These are phyloP conservation scores for Macadamia integrifolia DNA, from an alignment of 164 flowering plant genomes.

Conservation along the genomic window DNA sequence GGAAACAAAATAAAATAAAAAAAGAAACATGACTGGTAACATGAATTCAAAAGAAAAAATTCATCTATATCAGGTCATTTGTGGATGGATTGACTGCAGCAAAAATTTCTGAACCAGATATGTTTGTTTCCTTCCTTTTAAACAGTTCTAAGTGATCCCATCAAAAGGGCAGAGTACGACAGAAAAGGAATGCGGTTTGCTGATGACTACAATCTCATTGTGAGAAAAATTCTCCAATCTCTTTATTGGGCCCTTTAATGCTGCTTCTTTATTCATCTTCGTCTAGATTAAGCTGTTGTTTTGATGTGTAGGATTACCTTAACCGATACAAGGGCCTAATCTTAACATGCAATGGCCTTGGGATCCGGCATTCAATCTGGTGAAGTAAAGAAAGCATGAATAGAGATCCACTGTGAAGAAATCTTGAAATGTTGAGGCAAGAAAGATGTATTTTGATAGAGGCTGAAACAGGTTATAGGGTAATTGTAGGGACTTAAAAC, in stretches of 20 bases:
- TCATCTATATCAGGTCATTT: no score
- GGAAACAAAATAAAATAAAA: no score
- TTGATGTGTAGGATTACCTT: conserved; percentile 67
- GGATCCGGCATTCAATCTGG: conserved; percentile 66
- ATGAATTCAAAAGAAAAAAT: no score
- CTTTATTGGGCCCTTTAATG: background rate
- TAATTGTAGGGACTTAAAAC: no score
- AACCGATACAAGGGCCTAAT: conserved; percentile 77
- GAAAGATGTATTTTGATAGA: no score
- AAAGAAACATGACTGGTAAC: no score
- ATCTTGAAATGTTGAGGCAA: no score
- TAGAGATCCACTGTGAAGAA: no score
- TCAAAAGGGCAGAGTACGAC: conserved; percentile 72
- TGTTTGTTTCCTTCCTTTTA: conserved; percentile 2
- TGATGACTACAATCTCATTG: conserved; percentile 52
- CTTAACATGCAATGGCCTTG: conserved; percentile 93
- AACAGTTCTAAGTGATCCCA: conserved; percentile 84
- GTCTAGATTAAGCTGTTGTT: background rate
- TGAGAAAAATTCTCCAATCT: conserved; percentile 25
- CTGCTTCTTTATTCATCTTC: background rate
- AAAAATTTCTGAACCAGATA: background rate
- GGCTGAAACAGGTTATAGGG: no score
- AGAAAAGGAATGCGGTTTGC: conserved; percentile 41
- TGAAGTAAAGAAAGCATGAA: conserved; percentile 16
- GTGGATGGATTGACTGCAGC: background rate